Evolutionary conservation across 805 yeast genomes (phyloP).

Genomic region (Kodamaea hsintzibuensis): DNA sequence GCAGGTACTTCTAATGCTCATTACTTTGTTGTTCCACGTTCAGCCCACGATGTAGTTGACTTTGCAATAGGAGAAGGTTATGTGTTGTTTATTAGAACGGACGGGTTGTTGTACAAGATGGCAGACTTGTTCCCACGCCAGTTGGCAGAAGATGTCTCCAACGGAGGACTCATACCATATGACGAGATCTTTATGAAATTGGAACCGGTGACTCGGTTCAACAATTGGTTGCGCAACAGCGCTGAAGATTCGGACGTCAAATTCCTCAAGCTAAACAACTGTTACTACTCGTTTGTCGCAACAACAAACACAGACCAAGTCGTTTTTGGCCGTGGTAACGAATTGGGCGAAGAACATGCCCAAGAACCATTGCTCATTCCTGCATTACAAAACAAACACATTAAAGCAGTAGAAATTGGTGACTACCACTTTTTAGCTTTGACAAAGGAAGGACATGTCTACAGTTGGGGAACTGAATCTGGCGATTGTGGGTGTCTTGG

Average conservation of each 20-base stretch:
- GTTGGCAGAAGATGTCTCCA: conserved; percentile 2
- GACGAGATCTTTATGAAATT: conserved; percentile 13
- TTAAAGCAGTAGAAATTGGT: conserved; percentile 63
- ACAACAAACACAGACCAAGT: conserved; percentile 54
- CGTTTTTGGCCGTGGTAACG: conserved; percentile 35
- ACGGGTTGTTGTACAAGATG: conserved; percentile 42
- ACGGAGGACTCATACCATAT: background rate
- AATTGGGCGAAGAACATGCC: conserved; percentile 10
- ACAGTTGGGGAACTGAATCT: conserved; percentile 71
- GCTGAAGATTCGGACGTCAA: conserved; percentile 21
- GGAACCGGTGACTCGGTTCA: conserved; percentile 27
- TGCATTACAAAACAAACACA: conserved; percentile 47
- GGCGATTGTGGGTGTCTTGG: conserved; percentile 71
- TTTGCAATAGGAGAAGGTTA: conserved; percentile 55
- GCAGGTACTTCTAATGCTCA: conserved; percentile 30
- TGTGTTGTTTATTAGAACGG: conserved; percentile 49
- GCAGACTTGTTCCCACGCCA: conserved; percentile 11
- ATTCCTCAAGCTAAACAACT: conserved; percentile 55
- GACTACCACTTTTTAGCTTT: conserved; percentile 72
- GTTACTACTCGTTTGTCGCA: conserved; percentile 53
- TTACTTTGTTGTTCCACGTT: conserved; percentile 42
- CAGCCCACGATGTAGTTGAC: conserved; percentile 47
- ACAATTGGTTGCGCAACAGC: conserved; percentile 29
- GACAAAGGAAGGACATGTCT: conserved; percentile 54
- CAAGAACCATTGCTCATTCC: conserved; percentile 33